These are phyloP conservation scores for Rutstroemia sp. DNA, from an alignment of 2,329 filamentous ascomycete species.

Conservation along the genomic window DNA sequence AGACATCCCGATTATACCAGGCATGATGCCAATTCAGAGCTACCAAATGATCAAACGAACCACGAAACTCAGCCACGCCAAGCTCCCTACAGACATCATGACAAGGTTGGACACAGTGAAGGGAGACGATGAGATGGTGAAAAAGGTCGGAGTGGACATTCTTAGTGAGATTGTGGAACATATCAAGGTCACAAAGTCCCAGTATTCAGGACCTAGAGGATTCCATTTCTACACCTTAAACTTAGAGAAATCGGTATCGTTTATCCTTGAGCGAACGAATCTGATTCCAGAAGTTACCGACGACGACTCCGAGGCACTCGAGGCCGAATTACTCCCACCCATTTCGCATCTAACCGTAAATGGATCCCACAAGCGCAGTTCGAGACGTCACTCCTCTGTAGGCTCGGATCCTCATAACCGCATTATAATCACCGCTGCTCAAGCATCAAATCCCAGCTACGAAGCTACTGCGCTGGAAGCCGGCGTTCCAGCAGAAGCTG, in stretches of 20 bases:
- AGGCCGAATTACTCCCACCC: constrained; percentile 33
- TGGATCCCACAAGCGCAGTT: constrained; percentile 6
- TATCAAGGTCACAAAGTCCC: constrained; percentile 55
- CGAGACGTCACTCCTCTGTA: constrained; percentile 42
- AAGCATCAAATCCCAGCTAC: constrained; percentile 52
- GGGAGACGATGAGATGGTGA: constrained; percentile 74
- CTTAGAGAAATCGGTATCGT: constrained; percentile 89
- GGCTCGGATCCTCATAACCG: constrained; percentile 83
- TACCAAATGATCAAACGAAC: constrained; percentile 93
- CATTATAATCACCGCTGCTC: constrained; percentile 66
- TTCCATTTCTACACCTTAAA: constrained; percentile 99
- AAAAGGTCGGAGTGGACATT: constrained; percentile 73
- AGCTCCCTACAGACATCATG: constrained; percentile 64
- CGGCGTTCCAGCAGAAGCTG: constrained; percentile 62
- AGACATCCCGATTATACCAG: constrained; percentile 82
- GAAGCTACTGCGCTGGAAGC: constrained; percentile 74
- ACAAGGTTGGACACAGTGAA: constrained; percentile 64
- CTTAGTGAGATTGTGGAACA: constrained; percentile 75
- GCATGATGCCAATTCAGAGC: constrained; percentile 95
- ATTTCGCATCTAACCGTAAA: constrained; percentile 25
- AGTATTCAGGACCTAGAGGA: constrained; percentile 56
- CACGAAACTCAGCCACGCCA: constrained; percentile 88
- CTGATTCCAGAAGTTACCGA: constrained; percentile 61
- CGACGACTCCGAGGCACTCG: constrained; percentile 34
- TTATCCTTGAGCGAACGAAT: constrained; percentile 79